These are phyloP conservation scores for Cryoendolithus antarcticus DNA, from an alignment of 2,329 filamentous ascomycete genomes.

Conservation along the genomic window DNA sequence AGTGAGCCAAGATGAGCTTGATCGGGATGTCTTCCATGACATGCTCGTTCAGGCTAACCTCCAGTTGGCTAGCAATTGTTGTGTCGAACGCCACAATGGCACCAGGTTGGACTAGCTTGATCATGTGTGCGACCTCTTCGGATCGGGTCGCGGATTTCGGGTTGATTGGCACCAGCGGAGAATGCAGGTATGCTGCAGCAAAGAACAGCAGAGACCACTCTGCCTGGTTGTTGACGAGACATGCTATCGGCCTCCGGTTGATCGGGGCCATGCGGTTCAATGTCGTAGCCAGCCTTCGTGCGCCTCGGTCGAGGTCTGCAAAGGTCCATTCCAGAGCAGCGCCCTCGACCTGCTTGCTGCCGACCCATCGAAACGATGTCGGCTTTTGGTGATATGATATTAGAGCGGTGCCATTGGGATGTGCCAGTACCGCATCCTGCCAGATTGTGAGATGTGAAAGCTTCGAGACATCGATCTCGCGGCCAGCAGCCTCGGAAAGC, in stretches of 20 bases:
- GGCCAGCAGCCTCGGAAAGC: conserved; percentile 17
- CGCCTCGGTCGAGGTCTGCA: conserved; percentile 20
- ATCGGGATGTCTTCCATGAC: conserved; percentile 14
- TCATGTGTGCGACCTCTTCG: conserved; percentile 21
- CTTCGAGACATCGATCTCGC: conserved; percentile 12
- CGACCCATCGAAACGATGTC: conserved; percentile 18
- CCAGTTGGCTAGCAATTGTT: conserved; percentile 16
- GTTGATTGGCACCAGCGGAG: conserved; percentile 21
- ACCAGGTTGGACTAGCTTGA: conserved; percentile 17
- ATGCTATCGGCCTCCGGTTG: conserved; percentile 19
- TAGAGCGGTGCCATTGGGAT: conserved; percentile 19
- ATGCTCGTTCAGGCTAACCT: conserved; percentile 16
- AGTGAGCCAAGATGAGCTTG: conserved; percentile 13
- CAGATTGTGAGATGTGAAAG: conserved; percentile 21
- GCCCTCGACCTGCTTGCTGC: conserved; percentile 15
- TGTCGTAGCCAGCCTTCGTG: conserved; percentile 18
- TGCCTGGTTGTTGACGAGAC: conserved; percentile 21
- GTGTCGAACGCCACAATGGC: conserved; percentile 17
- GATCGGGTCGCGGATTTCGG: conserved; percentile 18
- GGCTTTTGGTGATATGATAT: conserved; percentile 20
- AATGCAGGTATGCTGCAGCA: conserved; percentile 22
- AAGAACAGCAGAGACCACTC: conserved; percentile 24
- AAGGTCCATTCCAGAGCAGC: conserved; percentile 21
- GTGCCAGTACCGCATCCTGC: conserved; percentile 18
- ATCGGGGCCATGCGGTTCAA: conserved; percentile 20